Evolutionary conservation across 768 basidiomycete species (phyloP), one percentile per base, ranked within the genome.

Genomic region (Rhodocollybia butyracea): DNA sequence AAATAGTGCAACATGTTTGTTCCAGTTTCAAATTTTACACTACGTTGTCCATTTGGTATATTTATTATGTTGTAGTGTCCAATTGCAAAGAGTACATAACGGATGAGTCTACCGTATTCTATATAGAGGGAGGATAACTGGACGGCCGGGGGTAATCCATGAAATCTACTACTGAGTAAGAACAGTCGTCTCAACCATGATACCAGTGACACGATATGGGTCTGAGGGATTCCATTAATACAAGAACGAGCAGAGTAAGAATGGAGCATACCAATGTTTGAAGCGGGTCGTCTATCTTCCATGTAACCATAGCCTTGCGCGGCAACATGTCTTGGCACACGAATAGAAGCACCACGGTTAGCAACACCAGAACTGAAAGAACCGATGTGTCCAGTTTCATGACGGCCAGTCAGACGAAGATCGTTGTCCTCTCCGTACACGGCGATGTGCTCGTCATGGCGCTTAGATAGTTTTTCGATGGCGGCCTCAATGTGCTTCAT

Each of bases 361-460:
- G 97, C 97, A 60, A 98, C 92, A 73, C 97, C 97, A 57, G 91
- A 89, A 64, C 87, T 89, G 81, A 99, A 99, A 54, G 71, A 69
- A 61, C 86, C 81, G 65, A 98, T 98, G 76, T 94, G 92, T 55
- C 89, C 94, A 48, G 97, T 99, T 82, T 99, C 97, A 72, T 98
- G 96, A 62, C 89, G 88, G 58, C 97, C 97, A 26, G 95, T 97
- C 68, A 99, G 80, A 66, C 97, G 85, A 59, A 94, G 77, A 54
- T 98, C 97, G 74, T 98, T 99, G 81, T 96, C 94, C 70, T 96
- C 94, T 59, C 96, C 96, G 71, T 97, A 98, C 41, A 97, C 94
- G 38, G 92, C 92, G 61, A 97, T 97, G 78, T 98, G 95, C 74
- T 98, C 88, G 57, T 88, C 78, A 73, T 99, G 97, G 70, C 85